A percentile compares a stretch with the other conserved stretches of the same genome.
phyloP scores from a whole-genome alignment of 2,329 filamentous ascomycete genomes.

The Diaporthe citri region DNA sequence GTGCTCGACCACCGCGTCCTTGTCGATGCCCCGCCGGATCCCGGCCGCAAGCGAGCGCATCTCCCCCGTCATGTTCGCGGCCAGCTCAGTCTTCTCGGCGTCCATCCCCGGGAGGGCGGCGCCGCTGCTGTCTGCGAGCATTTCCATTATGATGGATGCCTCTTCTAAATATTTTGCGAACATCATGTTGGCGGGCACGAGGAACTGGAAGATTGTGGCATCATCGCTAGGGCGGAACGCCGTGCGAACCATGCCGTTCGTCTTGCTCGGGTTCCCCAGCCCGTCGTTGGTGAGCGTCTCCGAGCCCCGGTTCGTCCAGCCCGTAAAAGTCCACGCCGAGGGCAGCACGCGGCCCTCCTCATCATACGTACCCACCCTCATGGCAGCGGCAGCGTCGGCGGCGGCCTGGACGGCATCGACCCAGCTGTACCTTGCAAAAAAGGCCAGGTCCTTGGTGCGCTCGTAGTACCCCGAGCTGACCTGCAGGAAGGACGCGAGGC shows the following conservation, averaged over 20 bases:
- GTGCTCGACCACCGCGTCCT: constrained; percentile 75
- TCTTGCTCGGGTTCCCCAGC: constrained; percentile 81
- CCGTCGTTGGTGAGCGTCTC: constrained; percentile 82
- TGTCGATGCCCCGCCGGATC: constrained; percentile 76
- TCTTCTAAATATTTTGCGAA: constrained; percentile 70
- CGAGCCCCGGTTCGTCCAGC: constrained; percentile 77
- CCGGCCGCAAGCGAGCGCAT: constrained; percentile 71
- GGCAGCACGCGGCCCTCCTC: constrained; percentile 63
- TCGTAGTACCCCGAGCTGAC: constrained; percentile 82
- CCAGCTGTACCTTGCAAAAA: constrained; percentile 73
- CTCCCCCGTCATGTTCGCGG: constrained; percentile 58
- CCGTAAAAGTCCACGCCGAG: constrained; percentile 77
- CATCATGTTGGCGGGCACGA: constrained; percentile 86
- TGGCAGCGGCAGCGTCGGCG: constrained; percentile 72
- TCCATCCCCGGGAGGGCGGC: constrained; percentile 17
- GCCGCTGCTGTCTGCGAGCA: constrained; percentile 47
- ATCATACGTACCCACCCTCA: constrained; percentile 78
- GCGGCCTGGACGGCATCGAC: constrained; percentile 76
- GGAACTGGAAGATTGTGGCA: constrained; percentile 82
- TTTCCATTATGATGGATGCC: constrained; percentile 63
- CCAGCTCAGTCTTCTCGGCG: constrained; percentile 50
- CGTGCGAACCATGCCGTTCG: constrained; percentile 81
- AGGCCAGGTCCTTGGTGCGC: constrained; percentile 69
- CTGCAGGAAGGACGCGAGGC: constrained; percentile 86
- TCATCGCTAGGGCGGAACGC: constrained; percentile 90